phyloP scores from a whole-genome alignment of 768 basidiomycete species.

The Mycena latifolia region DNA sequence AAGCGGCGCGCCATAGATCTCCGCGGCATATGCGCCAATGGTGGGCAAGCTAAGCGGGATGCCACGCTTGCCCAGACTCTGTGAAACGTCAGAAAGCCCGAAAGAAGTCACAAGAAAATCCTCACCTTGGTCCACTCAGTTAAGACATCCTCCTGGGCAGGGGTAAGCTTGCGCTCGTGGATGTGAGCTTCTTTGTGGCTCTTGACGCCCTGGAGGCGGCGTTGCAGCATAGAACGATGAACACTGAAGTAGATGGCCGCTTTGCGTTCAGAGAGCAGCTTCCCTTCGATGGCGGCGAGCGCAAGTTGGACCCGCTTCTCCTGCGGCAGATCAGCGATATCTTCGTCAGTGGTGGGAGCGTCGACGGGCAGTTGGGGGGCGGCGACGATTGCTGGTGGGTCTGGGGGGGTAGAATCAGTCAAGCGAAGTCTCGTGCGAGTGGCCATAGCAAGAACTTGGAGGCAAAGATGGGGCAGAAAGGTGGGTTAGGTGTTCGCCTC shows the following conservation, averaged over 20 bases:
- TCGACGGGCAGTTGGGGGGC: background rate
- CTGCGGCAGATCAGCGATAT: background rate
- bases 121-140: constrained; percentile 22
- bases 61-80: constrained; percentile 18
- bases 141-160: constrained; percentile 15
- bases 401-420: too few species aligned
- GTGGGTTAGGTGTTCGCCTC: background rate
- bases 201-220: constrained; percentile 8
- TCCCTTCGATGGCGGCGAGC: background rate
- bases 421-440: too few species aligned
- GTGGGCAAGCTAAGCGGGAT: constrained; percentile 10
- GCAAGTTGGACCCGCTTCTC: constrained; percentile 15
- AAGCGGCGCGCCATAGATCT: constrained; percentile 12
- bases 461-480: too few species aligned
- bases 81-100: background rate
- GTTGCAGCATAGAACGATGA: background rate
- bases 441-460: too few species aligned
- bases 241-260: constrained; percentile 13
- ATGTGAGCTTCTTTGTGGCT: constrained; percentile 14
- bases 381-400: background rate
- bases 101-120: background rate
- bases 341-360: too few species aligned
- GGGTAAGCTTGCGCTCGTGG: constrained; percentile 20
- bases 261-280: background rate
- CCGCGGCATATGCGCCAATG: constrained; percentile 14